Conservation (phyloP, 306 rosid species). For the Acmispon strigosus region DNA sequence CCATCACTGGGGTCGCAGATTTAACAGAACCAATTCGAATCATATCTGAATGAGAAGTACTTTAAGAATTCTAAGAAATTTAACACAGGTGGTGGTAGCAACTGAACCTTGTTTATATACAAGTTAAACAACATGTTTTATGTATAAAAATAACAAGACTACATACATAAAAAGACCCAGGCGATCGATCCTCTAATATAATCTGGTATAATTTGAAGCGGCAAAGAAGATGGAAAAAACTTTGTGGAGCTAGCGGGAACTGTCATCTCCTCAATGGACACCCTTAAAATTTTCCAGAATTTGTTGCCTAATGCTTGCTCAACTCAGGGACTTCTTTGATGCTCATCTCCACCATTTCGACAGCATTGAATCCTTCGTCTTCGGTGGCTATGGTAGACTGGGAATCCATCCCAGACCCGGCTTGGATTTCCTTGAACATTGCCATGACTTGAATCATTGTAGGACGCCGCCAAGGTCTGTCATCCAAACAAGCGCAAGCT, state of each 20-base stretch:
- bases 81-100: slow-evolving; percentile 27
- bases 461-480: slow-evolving; percentile 70
- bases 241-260: slow-evolving; percentile 40
- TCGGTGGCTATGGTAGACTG: slow-evolving; percentile 66
- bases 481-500: slow-evolving; percentile 86
- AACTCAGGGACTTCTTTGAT: slow-evolving; percentile 78
- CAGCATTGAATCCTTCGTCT: slow-evolving; percentile 43
- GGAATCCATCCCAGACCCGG: slow-evolving; percentile 84
- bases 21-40: slow-evolving; percentile 26
- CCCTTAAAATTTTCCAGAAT: slow-evolving; percentile 11
- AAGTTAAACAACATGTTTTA: slow-evolving; percentile 47
- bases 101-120: slow-evolving; percentile 82
- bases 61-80: slow-evolving; percentile 25
- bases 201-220: slow-evolving; percentile 22
- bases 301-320: slow-evolving; percentile 40
- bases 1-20: slow-evolving; percentile 40
- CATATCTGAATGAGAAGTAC: slow-evolving; percentile 33
- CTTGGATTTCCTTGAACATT: slow-evolving; percentile 89
- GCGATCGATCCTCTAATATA: slow-evolving; percentile 23
- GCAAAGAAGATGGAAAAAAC: slow-evolving; percentile 42
- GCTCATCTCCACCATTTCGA: slow-evolving; percentile 85
- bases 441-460: slow-evolving; percentile 92
- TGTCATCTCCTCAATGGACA: slow-evolving; percentile 34
- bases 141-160: slow-evolving; percentile 68
- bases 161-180: slow-evolving; percentile 70